Base-by-base conservation (phyloP, 2,329 filamentous ascomycete species). In the Penicillium sclerotigenum region DNA sequence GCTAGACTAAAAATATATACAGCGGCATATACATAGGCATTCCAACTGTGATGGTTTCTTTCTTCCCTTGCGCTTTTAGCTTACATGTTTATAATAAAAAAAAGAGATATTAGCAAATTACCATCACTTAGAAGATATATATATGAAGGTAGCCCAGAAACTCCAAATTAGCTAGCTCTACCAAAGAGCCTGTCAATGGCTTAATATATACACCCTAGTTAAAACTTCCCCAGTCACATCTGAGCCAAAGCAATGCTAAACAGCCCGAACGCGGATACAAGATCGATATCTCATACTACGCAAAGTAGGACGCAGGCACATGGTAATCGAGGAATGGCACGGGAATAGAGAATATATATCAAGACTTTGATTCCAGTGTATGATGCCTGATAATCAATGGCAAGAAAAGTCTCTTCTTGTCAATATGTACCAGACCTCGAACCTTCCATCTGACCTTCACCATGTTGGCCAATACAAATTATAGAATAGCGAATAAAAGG, bases 401-500 rank as follows among this genome's bases (percentile, higher is more conserved):
- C 11, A 42, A 31, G 10, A 14, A 18, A 42, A n/a, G 20, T 10
- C 11, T 31, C n/a, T 45, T 2, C 38, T 41, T 13, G 14, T 11
- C 16, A 28, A 28, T 26, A 34, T 51, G 14, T 33, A 50, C 47
- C 37, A 43, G 20, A 24, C 10, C 22, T 26, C 16, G 20, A 47
- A 34, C 20, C n/a, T 29, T 43, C n/a, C 28, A 57, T 20, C 10
- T 13, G 36, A 37, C 40, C 45, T 43, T 18, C 38, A 37, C 10
- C n/a, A n/a, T 29, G 14, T 45, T 26, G 31, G 31, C 38, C 31
- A 42, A 43, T 54, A 54, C 52, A 33, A 18, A 33, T 49, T 34
- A 42, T 31, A 22, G 26, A 14, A 54, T 49, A 43, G 38, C 46
- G 37, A 46, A 52, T 24, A 53, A 24, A 55, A 40, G 45, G 45